phyloP scores from a whole-genome alignment of 768 basidiomycete species.

The Tylopilus sp. region DNA sequence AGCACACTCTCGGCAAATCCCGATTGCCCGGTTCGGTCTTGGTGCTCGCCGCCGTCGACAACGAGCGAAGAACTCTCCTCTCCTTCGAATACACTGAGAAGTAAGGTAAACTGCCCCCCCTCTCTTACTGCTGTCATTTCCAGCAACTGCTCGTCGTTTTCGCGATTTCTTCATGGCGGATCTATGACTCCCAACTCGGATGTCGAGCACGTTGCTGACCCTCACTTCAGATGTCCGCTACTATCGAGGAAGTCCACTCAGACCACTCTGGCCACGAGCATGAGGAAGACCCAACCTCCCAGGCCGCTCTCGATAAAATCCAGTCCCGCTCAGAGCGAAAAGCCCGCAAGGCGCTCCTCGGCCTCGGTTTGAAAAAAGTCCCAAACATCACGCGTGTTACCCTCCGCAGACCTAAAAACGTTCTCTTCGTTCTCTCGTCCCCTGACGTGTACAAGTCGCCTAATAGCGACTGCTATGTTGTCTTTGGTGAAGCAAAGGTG shows the following conservation, averaged over 20 bases:
- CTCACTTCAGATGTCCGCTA: conserved; percentile 58
- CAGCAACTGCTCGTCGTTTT: neutral
- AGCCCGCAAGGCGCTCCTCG: conserved; percentile 88
- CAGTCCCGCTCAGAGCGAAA: conserved; percentile 94
- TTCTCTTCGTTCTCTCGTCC: conserved; percentile 87
- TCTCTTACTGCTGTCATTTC: neutral
- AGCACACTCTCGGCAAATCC: conserved; percentile 25
- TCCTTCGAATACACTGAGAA: conserved; percentile 9
- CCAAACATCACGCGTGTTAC: conserved; percentile 93
- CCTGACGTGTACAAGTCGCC: conserved; percentile 98
- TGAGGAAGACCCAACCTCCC: conserved; percentile 82
- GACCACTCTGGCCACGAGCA: conserved; percentile 75
- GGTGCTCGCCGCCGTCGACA: conserved; percentile 32
- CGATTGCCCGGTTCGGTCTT: conserved; percentile 13
- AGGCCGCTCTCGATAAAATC: conserved; percentile 86
- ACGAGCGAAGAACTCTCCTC: conserved; percentile 30
- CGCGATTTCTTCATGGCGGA: conserved; percentile 23
- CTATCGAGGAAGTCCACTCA: conserved; percentile 77
- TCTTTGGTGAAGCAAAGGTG: conserved; percentile 97
- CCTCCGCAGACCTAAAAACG: conserved; percentile 91
- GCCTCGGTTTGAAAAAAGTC: conserved; percentile 90
- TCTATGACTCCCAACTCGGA: conserved; percentile 24
- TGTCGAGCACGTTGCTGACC: conserved; percentile 30
- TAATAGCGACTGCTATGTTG: conserved; percentile 97
- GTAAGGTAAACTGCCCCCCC: conserved; percentile 16